Conservation (phyloP, 148 eudicot species). For the Talinum fruticosum region DNA sequence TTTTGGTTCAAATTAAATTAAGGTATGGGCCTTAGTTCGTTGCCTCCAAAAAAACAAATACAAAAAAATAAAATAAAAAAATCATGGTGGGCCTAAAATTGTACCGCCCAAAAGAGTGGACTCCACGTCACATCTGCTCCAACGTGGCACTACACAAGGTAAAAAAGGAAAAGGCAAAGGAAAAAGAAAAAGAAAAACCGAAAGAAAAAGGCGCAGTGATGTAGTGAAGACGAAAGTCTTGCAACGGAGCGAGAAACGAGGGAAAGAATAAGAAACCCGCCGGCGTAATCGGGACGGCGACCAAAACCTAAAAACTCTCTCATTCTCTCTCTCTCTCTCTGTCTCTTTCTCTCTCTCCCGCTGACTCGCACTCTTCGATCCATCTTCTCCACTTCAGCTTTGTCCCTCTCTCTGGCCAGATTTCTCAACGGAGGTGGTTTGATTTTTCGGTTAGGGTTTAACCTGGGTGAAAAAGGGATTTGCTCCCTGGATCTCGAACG, state of each 20-base stretch:
- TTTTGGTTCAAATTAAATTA: too few relatives aligned
- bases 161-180: neutral
- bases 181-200: neutral
- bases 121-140: neutral
- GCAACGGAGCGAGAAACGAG: neutral
- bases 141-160: conserved; percentile 5
- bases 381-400: too few relatives aligned
- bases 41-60: too few relatives aligned
- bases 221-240: neutral
- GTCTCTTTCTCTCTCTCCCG: neutral
- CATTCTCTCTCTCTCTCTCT: conserved; percentile 8
- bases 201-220: neutral
- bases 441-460: conserved; percentile 9
- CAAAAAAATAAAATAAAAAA: too few relatives aligned
- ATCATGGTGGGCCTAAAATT: neutral
- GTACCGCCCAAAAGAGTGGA: neutral
- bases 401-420: neutral
- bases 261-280: conserved; percentile 8
- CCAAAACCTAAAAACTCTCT: neutral
- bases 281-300: conserved; percentile 19
- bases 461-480: conserved; percentile 1
- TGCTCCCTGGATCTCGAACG: neutral
- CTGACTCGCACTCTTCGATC: conserved; percentile 2
- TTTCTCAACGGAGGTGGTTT: neutral
- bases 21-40: too few relatives aligned